Conservation (phyloP, 2,329 filamentous ascomycete genomes). For the Leptographium radiaticola region DNA sequence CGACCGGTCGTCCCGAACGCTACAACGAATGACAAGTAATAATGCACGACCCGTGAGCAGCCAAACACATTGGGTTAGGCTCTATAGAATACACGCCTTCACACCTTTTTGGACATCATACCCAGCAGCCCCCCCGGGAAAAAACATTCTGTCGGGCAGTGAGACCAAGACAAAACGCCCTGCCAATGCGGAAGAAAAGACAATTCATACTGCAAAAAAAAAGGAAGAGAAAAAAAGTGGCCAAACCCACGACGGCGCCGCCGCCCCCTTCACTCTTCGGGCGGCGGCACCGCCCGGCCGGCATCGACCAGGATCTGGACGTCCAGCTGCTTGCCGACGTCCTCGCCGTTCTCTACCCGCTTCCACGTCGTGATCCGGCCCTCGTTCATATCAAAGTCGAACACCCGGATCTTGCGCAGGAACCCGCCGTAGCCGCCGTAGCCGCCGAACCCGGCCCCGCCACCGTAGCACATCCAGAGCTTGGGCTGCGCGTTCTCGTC, state of each 20-base stretch:
- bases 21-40: too few relatives aligned
- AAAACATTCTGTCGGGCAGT: background rate
- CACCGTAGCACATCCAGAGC: constrained; percentile 97
- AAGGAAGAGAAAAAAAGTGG: too few relatives aligned
- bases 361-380: constrained; percentile 88
- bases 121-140: background rate
- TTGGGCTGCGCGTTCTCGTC: constrained; percentile 43
- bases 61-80: too few relatives aligned
- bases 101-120: too few relatives aligned
- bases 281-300: constrained; percentile 30
- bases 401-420: constrained; percentile 72
- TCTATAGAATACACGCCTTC: too few relatives aligned
- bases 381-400: constrained; percentile 86
- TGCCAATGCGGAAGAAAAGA: constrained; percentile 3
- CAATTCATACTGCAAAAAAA: background rate
- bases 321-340: constrained; percentile 37
- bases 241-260: too few relatives aligned
- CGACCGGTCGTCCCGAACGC: too few relatives aligned
- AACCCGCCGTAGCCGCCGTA: constrained; percentile 87
- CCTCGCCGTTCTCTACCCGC: constrained; percentile 58
- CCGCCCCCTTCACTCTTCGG: constrained; percentile 11
- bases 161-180: constrained; percentile 6
- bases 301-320: constrained; percentile 54
- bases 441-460: constrained; percentile 82
- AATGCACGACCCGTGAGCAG: too few relatives aligned